Conservation (phyloP, 805 yeast species). For the Wickerhamiella sorbophila region DNA sequence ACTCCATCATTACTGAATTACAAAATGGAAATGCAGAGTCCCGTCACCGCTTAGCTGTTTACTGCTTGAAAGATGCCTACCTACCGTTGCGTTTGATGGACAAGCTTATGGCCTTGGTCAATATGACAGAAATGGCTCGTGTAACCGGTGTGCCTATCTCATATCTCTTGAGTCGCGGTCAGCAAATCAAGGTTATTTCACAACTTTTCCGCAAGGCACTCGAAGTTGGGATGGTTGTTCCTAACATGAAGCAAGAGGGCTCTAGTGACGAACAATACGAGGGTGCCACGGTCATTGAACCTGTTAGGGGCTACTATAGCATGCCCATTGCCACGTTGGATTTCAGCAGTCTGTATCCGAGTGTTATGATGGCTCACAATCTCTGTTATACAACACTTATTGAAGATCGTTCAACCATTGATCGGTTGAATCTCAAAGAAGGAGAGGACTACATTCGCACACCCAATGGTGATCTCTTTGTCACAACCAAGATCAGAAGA, state of each 20-base stretch:
- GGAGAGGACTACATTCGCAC: slow-evolving; percentile 71
- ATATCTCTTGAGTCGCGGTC: slow-evolving; percentile 78
- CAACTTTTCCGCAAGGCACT: slow-evolving; percentile 89
- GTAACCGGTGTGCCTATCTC: slow-evolving; percentile 98
- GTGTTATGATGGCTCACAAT: slow-evolving; percentile 98
- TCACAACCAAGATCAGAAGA: slow-evolving; percentile 48
- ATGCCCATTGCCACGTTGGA: slow-evolving; percentile 96
- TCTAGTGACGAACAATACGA: slow-evolving; percentile 83
- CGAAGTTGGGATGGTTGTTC: slow-evolving; percentile 73
- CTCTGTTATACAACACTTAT: slow-evolving; percentile 85
- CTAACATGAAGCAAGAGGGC: slow-evolving; percentile 73
- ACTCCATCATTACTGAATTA: slow-evolving; percentile 85
- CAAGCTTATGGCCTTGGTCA: slow-evolving; percentile 89
- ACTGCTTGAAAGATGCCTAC: slow-evolving; percentile 92
- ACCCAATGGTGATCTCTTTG: slow-evolving; percentile 88
- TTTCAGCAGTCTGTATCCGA: slow-evolving; percentile 94
- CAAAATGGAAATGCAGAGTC: slow-evolving; percentile 90
- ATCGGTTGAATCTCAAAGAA: slow-evolving; percentile 45
- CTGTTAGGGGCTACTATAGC: slow-evolving; percentile 86
- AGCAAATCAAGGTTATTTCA: slow-evolving; percentile 92
- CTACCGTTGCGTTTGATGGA: slow-evolving; percentile 78
- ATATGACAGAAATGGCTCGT: slow-evolving; percentile 98
- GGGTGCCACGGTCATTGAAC: slow-evolving; percentile 99
- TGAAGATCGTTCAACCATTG: slow-evolving; percentile 45
- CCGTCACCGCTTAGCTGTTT: slow-evolving; percentile 87